Evolutionary conservation across 2,329 filamentous ascomycete species (phyloP), one percentile per base, ranked within the genome.

Genomic region (Diaporthe sp.): DNA sequence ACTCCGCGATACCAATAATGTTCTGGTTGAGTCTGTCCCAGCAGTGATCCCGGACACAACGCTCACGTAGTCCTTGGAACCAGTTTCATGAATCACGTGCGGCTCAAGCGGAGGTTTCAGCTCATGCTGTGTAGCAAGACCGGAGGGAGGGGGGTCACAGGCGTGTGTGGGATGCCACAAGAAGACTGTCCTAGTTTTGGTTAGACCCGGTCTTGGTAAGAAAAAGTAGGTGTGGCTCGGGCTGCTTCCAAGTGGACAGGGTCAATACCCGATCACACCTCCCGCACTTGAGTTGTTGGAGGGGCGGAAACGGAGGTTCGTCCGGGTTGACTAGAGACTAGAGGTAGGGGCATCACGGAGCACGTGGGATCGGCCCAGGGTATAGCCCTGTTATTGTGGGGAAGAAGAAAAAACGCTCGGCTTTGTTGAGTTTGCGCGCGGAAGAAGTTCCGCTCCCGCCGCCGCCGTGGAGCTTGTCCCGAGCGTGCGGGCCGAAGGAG

Each of bases 361-460:
- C 63, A 53, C 63, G 63, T 68, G 63, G 63, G 63, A 68, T 68
- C 47, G 63, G 32, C 63, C 12, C 63, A 68, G 47, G 63, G 63
- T 6, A 39, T 13, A 68, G 63, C 63, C 63, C 63, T 68, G 63
- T 68, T 68, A 68, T 30, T 35, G 63, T 68, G 63, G 63, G 47
- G 63, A 53, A 27, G n/a, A 9, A n/a, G 12, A 15, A 19, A 22
- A 39, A 27, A 19, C 30, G 30, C 63, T 68, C 63, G 66, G 63
- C 63, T 51, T 66, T 68, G 63, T 25, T 30, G 35, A 17, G 70
- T n/a, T 22, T 30, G 25, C 15, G 25, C 13, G 63, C 63, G 63
- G 63, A 68, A 53, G 47, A 4, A 19, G 32, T 68, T 68, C 63
- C 63, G 63, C 63, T 15, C 47, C 47, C 22, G 44, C 32, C 47